Percentiles rank a stretch among this genome's conserved stretches.
Evolutionary conservation across 2,329 filamentous ascomycete species (phyloP).

Genomic region (Pleomassaria siparia): DNA sequence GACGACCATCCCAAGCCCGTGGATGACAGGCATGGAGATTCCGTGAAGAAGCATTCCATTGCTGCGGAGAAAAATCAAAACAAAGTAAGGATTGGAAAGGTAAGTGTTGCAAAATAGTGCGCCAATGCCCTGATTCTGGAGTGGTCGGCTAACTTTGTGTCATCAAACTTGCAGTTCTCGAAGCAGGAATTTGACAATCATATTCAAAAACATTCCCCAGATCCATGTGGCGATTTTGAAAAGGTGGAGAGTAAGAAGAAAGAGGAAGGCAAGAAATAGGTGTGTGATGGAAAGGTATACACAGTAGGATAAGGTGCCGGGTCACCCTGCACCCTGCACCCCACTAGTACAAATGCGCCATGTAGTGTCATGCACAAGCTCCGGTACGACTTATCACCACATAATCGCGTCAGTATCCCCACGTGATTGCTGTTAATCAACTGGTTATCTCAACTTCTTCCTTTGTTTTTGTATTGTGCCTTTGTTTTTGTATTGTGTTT

Average conservation of each 20-base stretch:
- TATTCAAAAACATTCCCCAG: conserved; percentile 15
- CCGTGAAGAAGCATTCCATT: conserved; percentile 26
- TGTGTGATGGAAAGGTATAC: too few species aligned
- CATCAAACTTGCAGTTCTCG: too few species aligned
- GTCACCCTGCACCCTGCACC: too few species aligned
- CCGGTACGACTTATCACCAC: not conserved
- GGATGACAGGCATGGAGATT: conserved; percentile 26
- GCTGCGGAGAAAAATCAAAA: conserved; percentile 28
- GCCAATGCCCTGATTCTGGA: too few species aligned
- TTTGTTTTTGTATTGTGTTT: not conserved
- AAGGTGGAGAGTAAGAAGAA: conserved; percentile 13
- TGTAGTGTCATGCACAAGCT: not conserved
- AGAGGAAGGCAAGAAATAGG: not conserved
- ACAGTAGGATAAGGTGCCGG: too few species aligned
- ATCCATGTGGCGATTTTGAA: conserved; percentile 27
- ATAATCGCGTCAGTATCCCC: not conserved
- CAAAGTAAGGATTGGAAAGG: conserved; percentile 23
- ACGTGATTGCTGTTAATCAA: not conserved
- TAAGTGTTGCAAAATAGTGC: too few species aligned
- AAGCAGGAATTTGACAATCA: conserved; percentile 31
- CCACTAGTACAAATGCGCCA: too few species aligned
- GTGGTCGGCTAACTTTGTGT: too few species aligned
- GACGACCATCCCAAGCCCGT: conserved; percentile 26
- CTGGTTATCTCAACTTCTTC: not conserved
- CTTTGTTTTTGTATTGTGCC: not conserved